A percentile compares a stretch with the other conserved stretches of the same genome.
Conservation (phyloP, 2,329 filamentous ascomycete species). For the Fusarium fracticaudum region DNA sequence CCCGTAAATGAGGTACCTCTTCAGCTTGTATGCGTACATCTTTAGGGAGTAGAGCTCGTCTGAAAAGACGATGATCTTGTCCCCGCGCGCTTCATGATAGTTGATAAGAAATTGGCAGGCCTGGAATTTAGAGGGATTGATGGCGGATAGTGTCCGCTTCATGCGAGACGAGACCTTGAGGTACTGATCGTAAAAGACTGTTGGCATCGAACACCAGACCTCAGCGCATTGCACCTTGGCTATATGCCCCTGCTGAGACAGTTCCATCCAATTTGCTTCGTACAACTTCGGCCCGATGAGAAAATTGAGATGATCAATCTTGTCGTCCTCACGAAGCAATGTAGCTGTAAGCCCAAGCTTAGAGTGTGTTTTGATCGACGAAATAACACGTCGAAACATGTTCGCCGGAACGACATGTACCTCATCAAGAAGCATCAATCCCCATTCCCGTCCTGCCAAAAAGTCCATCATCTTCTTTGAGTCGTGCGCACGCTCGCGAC, state of each 20-base stretch:
- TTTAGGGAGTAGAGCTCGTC: slow-evolving; percentile 97
- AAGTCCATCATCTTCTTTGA: slow-evolving; percentile 98
- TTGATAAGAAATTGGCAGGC: slow-evolving; percentile 98
- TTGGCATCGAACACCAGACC: slow-evolving; percentile 99
- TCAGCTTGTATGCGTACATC: slow-evolving; percentile 85
- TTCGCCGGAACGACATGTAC: slow-evolving; percentile 98
- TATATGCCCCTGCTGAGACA: slow-evolving; percentile 96
- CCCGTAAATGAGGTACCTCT: slow-evolving; percentile 86
- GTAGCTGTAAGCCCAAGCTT: slow-evolving; percentile 96
- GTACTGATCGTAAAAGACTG: slow-evolving; percentile 98
- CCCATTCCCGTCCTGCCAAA: slow-evolving; percentile 89
- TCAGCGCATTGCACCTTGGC: slow-evolving; percentile 97
- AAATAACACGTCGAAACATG: slow-evolving; percentile 94
- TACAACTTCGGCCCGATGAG: slow-evolving; percentile 97
- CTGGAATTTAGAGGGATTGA: slow-evolving; percentile 98
- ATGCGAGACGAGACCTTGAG: slow-evolving; percentile 69
- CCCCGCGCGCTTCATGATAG: slow-evolving; percentile 91
- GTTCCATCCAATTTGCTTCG: slow-evolving; percentile 99
- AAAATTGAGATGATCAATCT: slow-evolving; percentile 97
- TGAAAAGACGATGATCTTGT: slow-evolving; percentile 98
- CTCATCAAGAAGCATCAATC: slow-evolving; percentile 95
- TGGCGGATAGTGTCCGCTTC: slow-evolving; percentile 77
- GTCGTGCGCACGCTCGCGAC: slow-evolving; percentile 87
- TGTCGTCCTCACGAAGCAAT: slow-evolving; percentile 94
- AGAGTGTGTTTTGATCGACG: slow-evolving; percentile 91